Percentiles rank a stretch among this genome's conserved stretches.
Evolutionary conservation across 2,329 filamentous ascomycete species (phyloP).

Genomic region (Paramyrothecium roridum): DNA sequence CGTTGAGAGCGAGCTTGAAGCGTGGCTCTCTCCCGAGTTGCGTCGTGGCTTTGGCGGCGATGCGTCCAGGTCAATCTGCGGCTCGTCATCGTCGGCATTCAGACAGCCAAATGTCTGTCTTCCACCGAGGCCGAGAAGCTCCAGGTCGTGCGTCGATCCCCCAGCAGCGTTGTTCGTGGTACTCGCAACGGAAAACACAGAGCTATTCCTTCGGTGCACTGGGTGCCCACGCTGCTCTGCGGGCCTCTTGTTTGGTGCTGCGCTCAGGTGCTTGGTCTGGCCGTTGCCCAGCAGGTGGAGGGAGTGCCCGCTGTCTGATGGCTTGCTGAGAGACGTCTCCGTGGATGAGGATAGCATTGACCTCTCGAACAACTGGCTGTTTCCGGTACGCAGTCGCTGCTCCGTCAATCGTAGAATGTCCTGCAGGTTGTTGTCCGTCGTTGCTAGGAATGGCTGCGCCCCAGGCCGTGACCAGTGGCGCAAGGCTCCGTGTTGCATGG

Average conservation of each 20-base stretch:
- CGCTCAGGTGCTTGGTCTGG: slow-evolving; percentile 13
- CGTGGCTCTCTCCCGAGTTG: slow-evolving; percentile 37
- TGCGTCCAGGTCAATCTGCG: slow-evolving; percentile 8
- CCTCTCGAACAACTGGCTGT: slow-evolving; percentile 7
- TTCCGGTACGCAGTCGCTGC: slow-evolving; percentile 41
- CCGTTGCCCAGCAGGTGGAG: slow-evolving; percentile 17
- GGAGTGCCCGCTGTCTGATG: slow-evolving; percentile 6
- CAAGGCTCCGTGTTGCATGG: slow-evolving; percentile 8
- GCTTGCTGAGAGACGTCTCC: slow-evolving; percentile 26
- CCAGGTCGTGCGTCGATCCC: slow-evolving; percentile 29
- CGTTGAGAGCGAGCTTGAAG: slow-evolving; percentile 53
- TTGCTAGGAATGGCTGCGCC: slow-evolving; percentile 14
- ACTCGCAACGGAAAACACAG: slow-evolving; percentile 28
- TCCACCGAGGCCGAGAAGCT: slow-evolving; percentile 21
- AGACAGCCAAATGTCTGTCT: not conserved
- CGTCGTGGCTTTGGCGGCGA: slow-evolving; percentile 14
- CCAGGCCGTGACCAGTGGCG: slow-evolving; percentile 10
- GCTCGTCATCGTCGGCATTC: slow-evolving; percentile 7
- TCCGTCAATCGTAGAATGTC: slow-evolving; percentile 53
- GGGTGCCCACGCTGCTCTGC: slow-evolving; percentile 9
- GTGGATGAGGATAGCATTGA: slow-evolving; percentile 12
- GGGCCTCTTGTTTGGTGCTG: slow-evolving; percentile 8
- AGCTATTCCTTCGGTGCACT: slow-evolving; percentile 19
- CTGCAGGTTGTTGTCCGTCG: slow-evolving; percentile 44
- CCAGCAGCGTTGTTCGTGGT: slow-evolving; percentile 38